Base-by-base conservation (phyloP, 345 rosid species). In the Euphorbia pulcherrima region DNA sequence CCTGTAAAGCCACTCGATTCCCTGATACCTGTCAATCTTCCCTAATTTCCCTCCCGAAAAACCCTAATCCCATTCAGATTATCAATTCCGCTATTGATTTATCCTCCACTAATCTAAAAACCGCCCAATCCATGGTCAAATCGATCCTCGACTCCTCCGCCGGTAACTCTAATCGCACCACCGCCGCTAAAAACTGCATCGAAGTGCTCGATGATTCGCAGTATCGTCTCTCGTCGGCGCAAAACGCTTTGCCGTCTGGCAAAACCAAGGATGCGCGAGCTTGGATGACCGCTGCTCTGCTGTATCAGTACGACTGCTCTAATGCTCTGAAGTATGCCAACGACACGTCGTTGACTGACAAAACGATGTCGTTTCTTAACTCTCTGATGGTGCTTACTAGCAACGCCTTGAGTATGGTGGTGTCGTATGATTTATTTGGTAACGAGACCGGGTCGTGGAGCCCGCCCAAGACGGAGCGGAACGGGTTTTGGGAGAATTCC, bases 301-400 rank as follows among this genome's bases (percentile, higher is more conserved):
- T 80, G 23, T 88, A 82, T 80, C 91, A 89, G 72, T 87, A 89
- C 83, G 94, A 83, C 44, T 85, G 96, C 68, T 91, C 88, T 89
- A 72, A 84, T 0, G 90, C 77, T 0, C 75, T 94, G 16, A 89
- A 82, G 76, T 87, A 88, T 74, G 88, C 84, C 2, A 94, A 91
- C 75, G 89, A 78, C 64, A 86, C 97, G 6, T 68, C 69, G 26
- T 39, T 56, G 54, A 88, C 74, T 73, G 9, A 69, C 62, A 27
- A 62, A 74, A 83, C 96, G 73, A 88, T 87, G 92, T 54, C 90
- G 81, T 89, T 86, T 65, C 24, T 91, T 21, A 64, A 85, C 71
- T 58, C 77, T 2, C 67, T 94, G 24, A 75, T 77, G 68, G 59
- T 61, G 64, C 7, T 78, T 74, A 86, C 77, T 52, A 90, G 96